A percentile compares a stretch with the other conserved stretches of the same genome.
phyloP scores from a whole-genome alignment of 345 rosid species.

The Euphorbia pulcherrima region DNA sequence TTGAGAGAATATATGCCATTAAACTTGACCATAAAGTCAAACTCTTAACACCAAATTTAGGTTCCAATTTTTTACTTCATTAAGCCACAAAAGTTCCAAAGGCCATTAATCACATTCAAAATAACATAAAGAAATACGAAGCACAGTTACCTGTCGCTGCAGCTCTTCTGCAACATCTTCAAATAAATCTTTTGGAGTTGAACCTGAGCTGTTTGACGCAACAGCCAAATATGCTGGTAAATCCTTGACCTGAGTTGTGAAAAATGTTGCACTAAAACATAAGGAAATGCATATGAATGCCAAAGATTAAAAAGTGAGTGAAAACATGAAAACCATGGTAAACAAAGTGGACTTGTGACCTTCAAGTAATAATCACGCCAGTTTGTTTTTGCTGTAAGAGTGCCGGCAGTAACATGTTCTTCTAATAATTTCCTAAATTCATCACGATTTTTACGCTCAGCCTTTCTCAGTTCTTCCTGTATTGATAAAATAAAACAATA shows the following conservation, averaged over 20 bases:
- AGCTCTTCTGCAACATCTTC: slow-evolving; percentile 86
- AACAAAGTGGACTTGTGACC: slow-evolving; percentile 39
- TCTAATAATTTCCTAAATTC: slow-evolving; percentile 87
- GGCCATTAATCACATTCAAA: not conserved
- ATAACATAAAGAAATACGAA: not conserved
- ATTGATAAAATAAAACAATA: slow-evolving; percentile 16
- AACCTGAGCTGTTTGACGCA: slow-evolving; percentile 74
- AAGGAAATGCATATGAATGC: slow-evolving; percentile 3
- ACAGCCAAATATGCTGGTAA: slow-evolving; percentile 63
- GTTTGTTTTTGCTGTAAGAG: slow-evolving; percentile 65
- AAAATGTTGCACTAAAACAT: not conserved
- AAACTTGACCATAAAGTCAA: slow-evolving; percentile 1
- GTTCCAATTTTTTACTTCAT: not conserved
- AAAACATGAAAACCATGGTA: slow-evolving; percentile 10
- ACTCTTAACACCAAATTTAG: not conserved
- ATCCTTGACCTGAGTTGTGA: slow-evolving; percentile 61
- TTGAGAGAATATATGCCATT: not conserved
- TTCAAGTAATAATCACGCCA: slow-evolving; percentile 82
- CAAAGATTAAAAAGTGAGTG: slow-evolving; percentile 9
- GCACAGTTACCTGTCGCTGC: slow-evolving; percentile 51
- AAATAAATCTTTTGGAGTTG: slow-evolving; percentile 87
- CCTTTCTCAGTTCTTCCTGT: slow-evolving; percentile 85
- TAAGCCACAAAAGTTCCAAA: not conserved
- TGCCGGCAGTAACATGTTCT: slow-evolving; percentile 66
- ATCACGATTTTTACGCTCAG: slow-evolving; percentile 92